Evolutionary conservation across 495 filamentous ascomycete species (phyloP), one percentile per base, ranked within the genome.

Genomic region (Talaromyces trachyspermus): DNA sequence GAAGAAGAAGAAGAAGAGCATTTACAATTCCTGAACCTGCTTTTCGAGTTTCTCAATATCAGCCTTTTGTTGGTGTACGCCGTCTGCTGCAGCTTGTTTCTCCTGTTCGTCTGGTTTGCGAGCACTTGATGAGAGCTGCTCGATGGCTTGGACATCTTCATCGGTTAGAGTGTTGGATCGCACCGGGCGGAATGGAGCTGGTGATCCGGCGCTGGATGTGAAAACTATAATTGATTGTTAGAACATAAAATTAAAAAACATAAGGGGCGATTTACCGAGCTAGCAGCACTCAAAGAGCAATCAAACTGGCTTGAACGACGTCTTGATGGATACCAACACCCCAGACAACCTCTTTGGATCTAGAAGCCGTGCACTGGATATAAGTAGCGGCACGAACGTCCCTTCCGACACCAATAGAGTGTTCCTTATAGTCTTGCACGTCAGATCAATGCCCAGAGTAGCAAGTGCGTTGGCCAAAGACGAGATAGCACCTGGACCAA

Each of bases 291-390:
- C 57, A 98, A 70, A 97, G 73, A 32, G 92, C 91, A 61, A 90
- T 87, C 60, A 98, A 75, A 65, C 83, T 89, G 54, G 87, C 88
- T 66, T 95, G 89, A 11, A 95, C 89, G 29, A 94, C 86, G 69
- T 98, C 92, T 56, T 91, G 83, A 63, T 96, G 88, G 52, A 98
- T 88, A 42, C 91, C 92, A 17, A 98, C 88, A 54, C 92, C 92
- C 94, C 92, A 98, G 9, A 95, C 88, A 54, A 76, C 83, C 46
- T 85, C 70, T 24, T 72, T 72, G 36, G 72, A 80, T 14, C 81
- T 80, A n/a, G 80, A 68, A 29, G 84, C 78, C 32, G 79, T 85
- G 63, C 89, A 95, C 64, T 97, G 86, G 49, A 98, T 95, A 55
- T 89, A 98, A 10, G 88, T 89, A 12, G 87, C 91, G 30, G 89